These are phyloP conservation scores for Aspergillus avenaceus DNA, from an alignment of 495 filamentous ascomycete genomes.

Conservation along the genomic window DNA sequence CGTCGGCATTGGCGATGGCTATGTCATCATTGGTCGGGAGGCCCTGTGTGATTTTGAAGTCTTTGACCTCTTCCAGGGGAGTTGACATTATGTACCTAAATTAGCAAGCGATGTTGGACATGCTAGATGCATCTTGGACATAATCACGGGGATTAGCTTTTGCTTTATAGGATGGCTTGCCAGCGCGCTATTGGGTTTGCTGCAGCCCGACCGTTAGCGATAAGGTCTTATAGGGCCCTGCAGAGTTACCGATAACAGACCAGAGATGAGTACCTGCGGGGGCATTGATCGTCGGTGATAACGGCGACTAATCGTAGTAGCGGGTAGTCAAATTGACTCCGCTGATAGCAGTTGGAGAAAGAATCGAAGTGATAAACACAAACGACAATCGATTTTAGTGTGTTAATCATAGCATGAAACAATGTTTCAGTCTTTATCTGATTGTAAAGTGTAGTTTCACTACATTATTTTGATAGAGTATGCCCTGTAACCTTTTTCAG, in stretches of 20 bases:
- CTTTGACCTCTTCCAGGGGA: constrained; percentile 4
- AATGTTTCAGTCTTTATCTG: too few relatives aligned
- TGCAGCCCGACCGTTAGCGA: neutral
- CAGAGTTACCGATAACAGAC: neutral
- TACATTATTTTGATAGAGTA: too few relatives aligned
- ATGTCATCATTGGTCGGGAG: constrained; percentile 4
- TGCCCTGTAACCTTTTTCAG: too few relatives aligned
- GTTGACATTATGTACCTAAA: neutral
- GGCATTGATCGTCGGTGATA: neutral
- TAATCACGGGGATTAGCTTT: neutral
- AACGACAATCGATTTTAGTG: too few relatives aligned
- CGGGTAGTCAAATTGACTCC: neutral
- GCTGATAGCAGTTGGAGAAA: neutral
- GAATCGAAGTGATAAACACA: too few relatives aligned
- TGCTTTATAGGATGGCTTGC: neutral
- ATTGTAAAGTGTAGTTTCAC: too few relatives aligned
- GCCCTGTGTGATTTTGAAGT: constrained; percentile 9
- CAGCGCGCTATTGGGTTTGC: neutral
- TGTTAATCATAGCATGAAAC: too few relatives aligned
- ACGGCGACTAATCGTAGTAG: neutral
- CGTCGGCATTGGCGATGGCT: constrained; percentile 7
- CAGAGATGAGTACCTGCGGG: neutral
- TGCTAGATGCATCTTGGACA: neutral
- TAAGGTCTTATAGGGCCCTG: neutral
- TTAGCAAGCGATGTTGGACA: neutral